phyloP scores from a whole-genome alignment of 2,329 filamentous ascomycete species.

The Lachnellula occidentalis region DNA sequence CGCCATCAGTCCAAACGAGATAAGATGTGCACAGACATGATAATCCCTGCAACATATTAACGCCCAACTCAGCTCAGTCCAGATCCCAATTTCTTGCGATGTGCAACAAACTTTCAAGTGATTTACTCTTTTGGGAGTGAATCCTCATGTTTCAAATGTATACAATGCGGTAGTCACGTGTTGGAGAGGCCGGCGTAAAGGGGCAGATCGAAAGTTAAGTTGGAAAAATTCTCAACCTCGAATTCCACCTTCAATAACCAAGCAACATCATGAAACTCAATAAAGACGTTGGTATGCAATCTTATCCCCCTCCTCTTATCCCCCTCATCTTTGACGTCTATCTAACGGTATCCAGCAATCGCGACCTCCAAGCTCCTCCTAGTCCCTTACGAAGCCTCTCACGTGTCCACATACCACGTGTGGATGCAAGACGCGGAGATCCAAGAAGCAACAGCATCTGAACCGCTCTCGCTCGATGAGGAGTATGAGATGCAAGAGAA shows the following conservation, averaged over 20 bases:
- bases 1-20: no score
- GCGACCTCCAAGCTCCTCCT: conserved; percentile 62
- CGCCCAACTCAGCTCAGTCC: not conserved
- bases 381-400: conserved; percentile 76
- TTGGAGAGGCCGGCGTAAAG: not conserved
- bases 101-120: conserved; percentile 8
- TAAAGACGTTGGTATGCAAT: not conserved
- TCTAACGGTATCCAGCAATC: conserved; percentile 47
- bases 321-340: not conserved
- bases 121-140: not conserved
- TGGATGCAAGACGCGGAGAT: conserved; percentile 79
- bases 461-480: conserved; percentile 71
- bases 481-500: conserved; percentile 88
- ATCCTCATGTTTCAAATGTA: not conserved
- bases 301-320: no score
- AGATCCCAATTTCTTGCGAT: not conserved
- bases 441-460: conserved; percentile 80
- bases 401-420: conserved; percentile 76
- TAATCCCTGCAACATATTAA: no score
- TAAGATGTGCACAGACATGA: no score
- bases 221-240: no score
- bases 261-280: conserved; percentile 1
- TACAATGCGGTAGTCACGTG: conserved; percentile 3
- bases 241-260: not conserved
- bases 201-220: no score